Conservation (phyloP, 2,329 filamentous ascomycete genomes). For the Emergomyces orientalis region DNA sequence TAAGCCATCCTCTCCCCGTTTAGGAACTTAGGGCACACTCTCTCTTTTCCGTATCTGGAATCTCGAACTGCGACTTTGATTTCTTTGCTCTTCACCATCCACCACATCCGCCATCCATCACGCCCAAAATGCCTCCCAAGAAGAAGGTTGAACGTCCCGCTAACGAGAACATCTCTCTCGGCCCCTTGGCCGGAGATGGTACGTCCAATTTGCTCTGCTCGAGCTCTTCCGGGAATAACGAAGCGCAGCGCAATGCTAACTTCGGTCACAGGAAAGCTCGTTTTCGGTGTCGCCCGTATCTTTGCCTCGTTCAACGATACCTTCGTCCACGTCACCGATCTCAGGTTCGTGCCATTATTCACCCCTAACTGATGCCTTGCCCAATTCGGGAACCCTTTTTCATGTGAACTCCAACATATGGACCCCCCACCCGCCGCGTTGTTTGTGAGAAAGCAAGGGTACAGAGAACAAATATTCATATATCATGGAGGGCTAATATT, state of each 20-base stretch:
- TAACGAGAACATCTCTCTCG: conserved; percentile 96
- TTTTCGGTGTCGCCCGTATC: conserved; percentile 97
- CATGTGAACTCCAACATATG: not conserved
- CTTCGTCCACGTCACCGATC: conserved; percentile 99
- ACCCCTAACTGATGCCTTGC: not conserved
- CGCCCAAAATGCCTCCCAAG: conserved; percentile 82
- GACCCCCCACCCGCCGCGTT: too few relatives aligned
- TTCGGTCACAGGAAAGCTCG: conserved; percentile 65
- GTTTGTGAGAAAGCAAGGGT: too few relatives aligned
- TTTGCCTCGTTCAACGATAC: conserved; percentile 92
- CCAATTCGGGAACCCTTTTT: not conserved
- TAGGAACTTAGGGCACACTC: conserved; percentile 10
- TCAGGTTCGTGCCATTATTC: conserved; percentile 54
- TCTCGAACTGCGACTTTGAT: conserved; percentile 18
- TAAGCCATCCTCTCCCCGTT: not conserved
- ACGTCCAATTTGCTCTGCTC: conserved; percentile 15
- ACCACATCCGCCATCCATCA: conserved; percentile 30
- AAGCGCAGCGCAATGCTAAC: conserved; percentile 10
- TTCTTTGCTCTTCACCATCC: conserved; percentile 30
- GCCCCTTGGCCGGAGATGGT: conserved; percentile 95
- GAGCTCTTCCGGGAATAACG: not conserved
- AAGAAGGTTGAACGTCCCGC: conserved; percentile 69
- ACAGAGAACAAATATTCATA: not conserved
- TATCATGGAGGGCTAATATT: conserved; percentile 48
- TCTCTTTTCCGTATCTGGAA: conserved; percentile 2